phyloP scores from a whole-genome alignment of 768 basidiomycete species.

The Hygrophoropsis aurantiaca region DNA sequence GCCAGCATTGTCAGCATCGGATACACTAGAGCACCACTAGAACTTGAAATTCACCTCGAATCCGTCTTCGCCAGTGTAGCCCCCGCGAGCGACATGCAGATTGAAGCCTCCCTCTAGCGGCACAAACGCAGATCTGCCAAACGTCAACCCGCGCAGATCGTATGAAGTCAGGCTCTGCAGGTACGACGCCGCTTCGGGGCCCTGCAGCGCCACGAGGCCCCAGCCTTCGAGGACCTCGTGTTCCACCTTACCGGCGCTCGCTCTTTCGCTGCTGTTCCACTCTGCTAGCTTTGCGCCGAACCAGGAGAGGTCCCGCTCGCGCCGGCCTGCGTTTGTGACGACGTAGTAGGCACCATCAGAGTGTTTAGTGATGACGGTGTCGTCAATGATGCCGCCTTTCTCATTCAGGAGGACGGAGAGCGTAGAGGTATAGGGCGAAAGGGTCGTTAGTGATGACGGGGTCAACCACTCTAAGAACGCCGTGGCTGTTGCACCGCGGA shows the following conservation, averaged over 20 bases:
- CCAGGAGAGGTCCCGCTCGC: conserved; percentile 80
- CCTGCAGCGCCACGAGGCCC: conserved; percentile 92
- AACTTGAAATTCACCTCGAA: conserved; percentile 67
- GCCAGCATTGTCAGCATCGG: conserved; percentile 1
- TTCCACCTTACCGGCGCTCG: conserved; percentile 61
- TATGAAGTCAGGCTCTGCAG: conserved; percentile 75
- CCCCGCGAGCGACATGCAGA: conserved; percentile 88
- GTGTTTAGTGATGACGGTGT: conserved; percentile 90
- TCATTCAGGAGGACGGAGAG: conserved; percentile 90
- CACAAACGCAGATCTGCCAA: conserved; percentile 82
- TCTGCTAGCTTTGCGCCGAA: conserved; percentile 63
- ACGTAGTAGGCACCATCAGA: conserved; percentile 81
- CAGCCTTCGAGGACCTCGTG: conserved; percentile 79
- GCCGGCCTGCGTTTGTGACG: conserved; percentile 92
- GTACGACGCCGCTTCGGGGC: conserved; percentile 81
- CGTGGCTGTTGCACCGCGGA: conserved; percentile 76
- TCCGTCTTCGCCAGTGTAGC: conserved; percentile 98
- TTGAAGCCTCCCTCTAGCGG: conserved; percentile 61
- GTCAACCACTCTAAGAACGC: conserved; percentile 88
- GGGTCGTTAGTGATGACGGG: conserved; percentile 72
- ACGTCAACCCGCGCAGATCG: conserved; percentile 73
- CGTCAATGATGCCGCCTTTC: conserved; percentile 92
- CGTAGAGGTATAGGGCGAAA: conserved; percentile 75
- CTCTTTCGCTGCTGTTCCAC: conserved; percentile 70
- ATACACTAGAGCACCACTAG: neutral